Evolutionary conservation across 176 grass and related monocot genomes (phyloP).

Genomic region (Juncus inflexus): DNA sequence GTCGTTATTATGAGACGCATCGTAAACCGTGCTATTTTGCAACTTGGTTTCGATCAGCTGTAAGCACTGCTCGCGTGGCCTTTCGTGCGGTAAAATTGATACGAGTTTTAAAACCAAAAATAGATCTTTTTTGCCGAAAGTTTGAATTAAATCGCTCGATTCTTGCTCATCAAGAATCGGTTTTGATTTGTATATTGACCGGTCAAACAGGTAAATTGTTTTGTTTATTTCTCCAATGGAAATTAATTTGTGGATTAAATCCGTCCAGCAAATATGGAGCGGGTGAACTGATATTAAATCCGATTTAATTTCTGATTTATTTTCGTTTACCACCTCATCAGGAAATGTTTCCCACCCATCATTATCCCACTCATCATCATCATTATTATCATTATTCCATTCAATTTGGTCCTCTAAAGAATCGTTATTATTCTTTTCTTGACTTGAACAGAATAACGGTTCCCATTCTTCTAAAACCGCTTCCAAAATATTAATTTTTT

Average conservation of each 20-base stretch:
- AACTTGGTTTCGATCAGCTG: conserved; percentile 57
- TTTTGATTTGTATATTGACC: conserved; percentile 39
- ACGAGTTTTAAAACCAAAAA: conserved; percentile 61
- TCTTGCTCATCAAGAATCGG: conserved; percentile 59
- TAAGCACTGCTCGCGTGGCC: conserved; percentile 47
- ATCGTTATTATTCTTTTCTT: conserved; percentile 32
- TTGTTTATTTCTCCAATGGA: conserved; percentile 43
- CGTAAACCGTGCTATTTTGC: conserved; percentile 45
- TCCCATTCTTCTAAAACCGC: conserved; percentile 91
- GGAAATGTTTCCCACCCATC: conserved; percentile 85
- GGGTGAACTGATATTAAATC: conserved; percentile 38
- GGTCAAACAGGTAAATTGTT: conserved; percentile 61
- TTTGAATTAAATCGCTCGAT: conserved; percentile 45
- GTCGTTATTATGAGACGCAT: conserved; percentile 41
- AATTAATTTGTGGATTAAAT: conserved; percentile 54
- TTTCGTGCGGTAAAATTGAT: conserved; percentile 62
- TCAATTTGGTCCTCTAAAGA: conserved; percentile 70
- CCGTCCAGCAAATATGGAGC: conserved; percentile 92
- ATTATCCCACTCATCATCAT: conserved; percentile 42
- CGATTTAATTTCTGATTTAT: conserved; percentile 36
- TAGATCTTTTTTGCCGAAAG: conserved; percentile 42
- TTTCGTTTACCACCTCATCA: conserved; percentile 54
- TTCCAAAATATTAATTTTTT: conserved; percentile 54
- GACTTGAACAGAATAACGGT: conserved; percentile 58
- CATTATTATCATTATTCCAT: conserved; percentile 52